These are phyloP conservation scores for Eutrema heterophyllum DNA, from an alignment of 345 rosid genomes.

Conservation along the genomic window DNA sequence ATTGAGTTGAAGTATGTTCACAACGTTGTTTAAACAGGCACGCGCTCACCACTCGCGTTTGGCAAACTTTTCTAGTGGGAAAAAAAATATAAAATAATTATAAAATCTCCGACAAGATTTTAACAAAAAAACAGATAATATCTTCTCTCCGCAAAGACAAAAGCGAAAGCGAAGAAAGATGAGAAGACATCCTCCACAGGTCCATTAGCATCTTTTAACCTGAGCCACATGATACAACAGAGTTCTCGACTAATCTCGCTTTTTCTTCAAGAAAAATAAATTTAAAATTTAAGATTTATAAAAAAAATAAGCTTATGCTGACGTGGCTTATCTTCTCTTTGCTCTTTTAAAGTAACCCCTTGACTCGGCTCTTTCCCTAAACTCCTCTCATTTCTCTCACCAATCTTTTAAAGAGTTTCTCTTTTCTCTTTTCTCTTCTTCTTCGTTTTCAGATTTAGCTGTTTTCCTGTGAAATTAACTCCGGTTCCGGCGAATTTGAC, in stretches of 20 bases:
- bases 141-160: slow-evolving; percentile 31
- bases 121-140: slow-evolving; percentile 27
- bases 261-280: not conserved
- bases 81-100: not conserved
- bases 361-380: not conserved
- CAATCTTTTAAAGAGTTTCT: not conserved
- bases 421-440: not conserved
- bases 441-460: not conserved
- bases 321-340: slow-evolving; percentile 48
- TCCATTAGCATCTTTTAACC: slow-evolving; percentile 33
- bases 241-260: slow-evolving; percentile 40
- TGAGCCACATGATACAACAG: slow-evolving; percentile 61
- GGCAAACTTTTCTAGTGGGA: not conserved
- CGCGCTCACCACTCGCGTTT: slow-evolving; percentile 25
- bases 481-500: not conserved
- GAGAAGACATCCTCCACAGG: slow-evolving; percentile 19
- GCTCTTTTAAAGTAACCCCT: slow-evolving; percentile 22
- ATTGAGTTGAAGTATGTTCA: not conserved
- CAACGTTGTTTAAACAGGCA: slow-evolving; percentile 18
- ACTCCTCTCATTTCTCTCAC: not conserved
- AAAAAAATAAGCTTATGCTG: slow-evolving; percentile 28
- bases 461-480: not conserved
- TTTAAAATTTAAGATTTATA: not conserved
- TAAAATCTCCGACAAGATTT: slow-evolving; percentile 30
- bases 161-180: slow-evolving; percentile 26